Evolutionary conservation across 2,329 filamentous ascomycete species (phyloP), one percentile per base, ranked within the genome.

Genomic region (Alternaria sp.): DNA sequence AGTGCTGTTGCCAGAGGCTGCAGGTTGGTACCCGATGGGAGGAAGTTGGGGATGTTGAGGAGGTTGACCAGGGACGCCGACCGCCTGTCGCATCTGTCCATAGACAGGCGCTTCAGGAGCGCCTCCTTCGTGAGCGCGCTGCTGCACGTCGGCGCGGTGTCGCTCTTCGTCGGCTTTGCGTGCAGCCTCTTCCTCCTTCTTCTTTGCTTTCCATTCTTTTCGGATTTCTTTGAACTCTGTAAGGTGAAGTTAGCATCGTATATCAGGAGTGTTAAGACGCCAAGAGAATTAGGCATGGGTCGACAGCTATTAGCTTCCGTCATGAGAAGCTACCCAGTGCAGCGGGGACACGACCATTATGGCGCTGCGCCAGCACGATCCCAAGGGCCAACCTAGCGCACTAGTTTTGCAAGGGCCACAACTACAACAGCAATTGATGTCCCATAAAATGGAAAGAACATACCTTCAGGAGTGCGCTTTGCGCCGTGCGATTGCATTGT

Each of bases 141-240:
- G 73, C 41, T 76, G 84, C 61, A 86, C 89, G 28, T 87, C 87
- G 80, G 89, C 90, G 60, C 94, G 92, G 66, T 90, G 87, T 69
- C 90, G 87, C 77, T 97, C 94, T 68, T 98, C 95, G 10, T 94
- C 93, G 12, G 91, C 92, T 85, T 97, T 97, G 76, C 94, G 92
- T 73, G 89, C 87, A 55, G 90, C 90, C 70, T 98, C 95, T 74
- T 98, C 95, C 80, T 98, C 96, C 92, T 99, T 99, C 88, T 98
- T 98, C 76, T 96, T 93, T 43, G 93, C 92, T 84, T 98, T 99
- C 96, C 96, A 99, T 78, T 98, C 95, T 79, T 98, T 98, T 68
- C 96, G 92, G 64, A 98, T 97, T 78, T 99, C 96, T 80, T 99
- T 99, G 84, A 99, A 98, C 81, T 98, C 96, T 98, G 77, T 47